Conservation (phyloP, 306 rosid genomes). For the Ceratonia siliqua region DNA sequence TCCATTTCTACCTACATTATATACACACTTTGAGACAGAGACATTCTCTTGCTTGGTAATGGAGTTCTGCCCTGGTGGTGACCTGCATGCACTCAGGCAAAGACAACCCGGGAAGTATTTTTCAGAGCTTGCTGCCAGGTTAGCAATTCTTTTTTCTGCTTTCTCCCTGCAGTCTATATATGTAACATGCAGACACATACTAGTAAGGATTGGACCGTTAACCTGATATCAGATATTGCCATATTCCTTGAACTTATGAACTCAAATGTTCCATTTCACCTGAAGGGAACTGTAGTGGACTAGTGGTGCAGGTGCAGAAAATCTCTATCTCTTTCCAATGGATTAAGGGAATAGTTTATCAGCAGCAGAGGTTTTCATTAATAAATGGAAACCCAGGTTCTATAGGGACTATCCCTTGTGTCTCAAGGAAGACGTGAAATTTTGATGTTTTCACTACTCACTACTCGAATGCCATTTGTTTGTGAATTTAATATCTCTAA, state of each 20-base stretch:
- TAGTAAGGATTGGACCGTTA: neutral
- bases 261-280: neutral
- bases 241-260: slow-evolving; percentile 18
- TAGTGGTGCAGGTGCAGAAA: too few species aligned
- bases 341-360: neutral
- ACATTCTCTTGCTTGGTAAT: slow-evolving; percentile 86
- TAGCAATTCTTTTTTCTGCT: slow-evolving; percentile 35
- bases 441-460: neutral
- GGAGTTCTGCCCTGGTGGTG: slow-evolving; percentile 98
- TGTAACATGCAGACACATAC: neutral
- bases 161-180: neutral
- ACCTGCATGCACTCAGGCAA: slow-evolving; percentile 87
- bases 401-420: neutral
- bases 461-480: neutral
- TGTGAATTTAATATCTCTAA: neutral
- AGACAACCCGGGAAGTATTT: slow-evolving; percentile 84
- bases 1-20: slow-evolving; percentile 89
- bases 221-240: neutral
- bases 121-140: slow-evolving; percentile 96
- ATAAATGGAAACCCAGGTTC: neutral
- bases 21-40: slow-evolving; percentile 83
- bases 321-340: neutral
- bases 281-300: neutral
- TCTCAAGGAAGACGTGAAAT: neutral
- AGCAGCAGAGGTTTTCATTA: neutral